Percentiles rank a stretch among this genome's conserved stretches.
phyloP scores from a whole-genome alignment of 139 green algal genomes.

The Auxenochlorella pyrenoidosa region DNA sequence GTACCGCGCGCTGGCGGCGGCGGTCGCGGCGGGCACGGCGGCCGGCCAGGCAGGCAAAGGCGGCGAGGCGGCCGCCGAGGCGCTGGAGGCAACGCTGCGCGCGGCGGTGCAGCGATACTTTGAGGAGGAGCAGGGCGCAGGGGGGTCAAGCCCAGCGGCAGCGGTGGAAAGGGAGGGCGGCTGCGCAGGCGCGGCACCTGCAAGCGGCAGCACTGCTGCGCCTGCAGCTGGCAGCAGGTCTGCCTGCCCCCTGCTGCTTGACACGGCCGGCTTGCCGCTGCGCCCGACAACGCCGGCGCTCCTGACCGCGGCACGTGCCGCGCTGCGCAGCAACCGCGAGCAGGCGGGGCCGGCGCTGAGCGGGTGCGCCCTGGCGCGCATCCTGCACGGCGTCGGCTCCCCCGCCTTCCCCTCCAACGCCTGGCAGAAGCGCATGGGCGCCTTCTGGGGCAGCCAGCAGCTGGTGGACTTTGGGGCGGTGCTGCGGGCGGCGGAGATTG shows the following conservation, averaged over 20 bases:
- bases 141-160: neutral
- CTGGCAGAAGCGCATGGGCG: conserved; percentile 63
- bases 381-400: conserved; percentile 75
- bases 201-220: neutral
- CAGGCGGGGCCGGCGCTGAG: conserved; percentile 8
- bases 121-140: conserved; percentile 19
- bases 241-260: conserved; percentile 6
- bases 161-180: neutral
- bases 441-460: conserved; percentile 61
- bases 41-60: neutral
- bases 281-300: conserved; percentile 16
- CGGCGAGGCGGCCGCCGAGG: neutral
- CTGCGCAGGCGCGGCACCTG: neutral
- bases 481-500: conserved; percentile 33
- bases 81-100: conserved; percentile 60
- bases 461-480: conserved; percentile 63
- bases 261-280: conserved; percentile 44
- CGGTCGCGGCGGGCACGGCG: conserved; percentile 14
- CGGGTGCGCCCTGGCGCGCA: conserved; percentile 59
- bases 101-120: conserved; percentile 64
- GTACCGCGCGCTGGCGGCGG: conserved; percentile 42
- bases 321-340: conserved; percentile 37
- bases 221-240: neutral
- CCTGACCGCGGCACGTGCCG: conserved; percentile 28
- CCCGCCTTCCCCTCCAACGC: conserved; percentile 64